phyloP scores from a whole-genome alignment of 2,329 filamentous ascomycete species.

The Coleophoma cylindrospora region DNA sequence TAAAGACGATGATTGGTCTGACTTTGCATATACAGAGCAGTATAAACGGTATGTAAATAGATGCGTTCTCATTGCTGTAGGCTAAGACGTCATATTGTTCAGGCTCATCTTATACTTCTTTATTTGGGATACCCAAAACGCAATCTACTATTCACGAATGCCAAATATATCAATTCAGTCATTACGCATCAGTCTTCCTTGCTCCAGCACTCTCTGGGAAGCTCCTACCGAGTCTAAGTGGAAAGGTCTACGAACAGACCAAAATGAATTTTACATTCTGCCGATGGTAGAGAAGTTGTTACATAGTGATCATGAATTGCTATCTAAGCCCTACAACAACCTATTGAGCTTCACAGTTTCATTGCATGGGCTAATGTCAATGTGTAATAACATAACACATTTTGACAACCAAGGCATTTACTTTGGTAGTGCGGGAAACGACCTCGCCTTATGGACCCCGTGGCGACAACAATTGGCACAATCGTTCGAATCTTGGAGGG shows the following conservation, averaged over 20 bases:
- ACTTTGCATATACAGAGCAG: neutral
- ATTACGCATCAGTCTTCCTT: neutral
- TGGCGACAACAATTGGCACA: neutral
- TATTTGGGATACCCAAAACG: neutral
- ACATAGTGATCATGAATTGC: neutral
- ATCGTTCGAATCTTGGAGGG: neutral
- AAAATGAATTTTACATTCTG: neutral
- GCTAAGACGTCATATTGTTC: neutral
- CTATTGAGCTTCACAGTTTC: neutral
- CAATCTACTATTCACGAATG: neutral
- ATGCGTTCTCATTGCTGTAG: too few relatives aligned
- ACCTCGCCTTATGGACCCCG: neutral
- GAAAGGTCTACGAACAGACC: neutral
- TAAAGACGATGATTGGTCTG: neutral
- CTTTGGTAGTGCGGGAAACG: neutral
- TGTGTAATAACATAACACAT: neutral
- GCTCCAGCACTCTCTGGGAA: neutral
- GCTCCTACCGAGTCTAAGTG: neutral
- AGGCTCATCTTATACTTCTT: neutral
- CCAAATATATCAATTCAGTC: neutral
- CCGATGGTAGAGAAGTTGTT: neutral
- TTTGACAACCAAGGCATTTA: neutral
- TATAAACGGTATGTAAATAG: neutral
- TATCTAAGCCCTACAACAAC: neutral
- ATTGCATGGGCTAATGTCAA: neutral